Evolutionary conservation across 164 flowering plant species (phyloP), one percentile per base, ranked within the genome.

Genomic region (Piper betle): DNA sequence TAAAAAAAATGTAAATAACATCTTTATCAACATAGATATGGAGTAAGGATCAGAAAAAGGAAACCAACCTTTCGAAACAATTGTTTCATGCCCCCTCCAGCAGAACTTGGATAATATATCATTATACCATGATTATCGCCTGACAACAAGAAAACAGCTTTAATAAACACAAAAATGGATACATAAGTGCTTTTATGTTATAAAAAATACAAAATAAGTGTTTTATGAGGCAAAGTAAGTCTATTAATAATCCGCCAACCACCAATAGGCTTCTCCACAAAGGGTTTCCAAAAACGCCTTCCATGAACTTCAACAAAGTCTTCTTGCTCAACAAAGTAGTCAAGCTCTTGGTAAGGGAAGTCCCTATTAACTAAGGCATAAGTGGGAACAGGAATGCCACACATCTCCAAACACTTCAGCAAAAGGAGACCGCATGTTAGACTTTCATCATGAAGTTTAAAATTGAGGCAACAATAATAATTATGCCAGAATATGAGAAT

Each of bases 51-150:
- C 46, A 42, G 6, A 42, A 42, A 25, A 15, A 43, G 54, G 42
- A 48, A 5, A 3, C 77, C 73, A 62, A 91, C 99, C 97, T 94
- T 94, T 57, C 99, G 80, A 67, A 94, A 94, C 63, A 94, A 71
- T 72, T 85, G 97, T 74, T 94, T 94, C 99, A 91, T 94, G 38
- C 99, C 99, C 52, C 97, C 91, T 52, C 99, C 99, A 46, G 99
- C 99, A 39, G 97, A 83, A 77, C 91, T 91, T 16, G 99, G 99
- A 64, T 94, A 94, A 62, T 94, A 94, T 72, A 94, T 94, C 97
- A 88, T 94, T 69, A 94, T 85, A 60, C 99, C 79, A 68, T 94
- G 99, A 73, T 94, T 76, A 73, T 94, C 97, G 76, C 91, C 99
- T 91, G 71, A 81, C 13, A 73, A 67, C 60, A 59, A 9, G 48